A percentile compares a stretch with the other conserved stretches of the same genome.
Evolutionary conservation across 2,329 filamentous ascomycete species (phyloP).

Genomic region (Phoma sp.): DNA sequence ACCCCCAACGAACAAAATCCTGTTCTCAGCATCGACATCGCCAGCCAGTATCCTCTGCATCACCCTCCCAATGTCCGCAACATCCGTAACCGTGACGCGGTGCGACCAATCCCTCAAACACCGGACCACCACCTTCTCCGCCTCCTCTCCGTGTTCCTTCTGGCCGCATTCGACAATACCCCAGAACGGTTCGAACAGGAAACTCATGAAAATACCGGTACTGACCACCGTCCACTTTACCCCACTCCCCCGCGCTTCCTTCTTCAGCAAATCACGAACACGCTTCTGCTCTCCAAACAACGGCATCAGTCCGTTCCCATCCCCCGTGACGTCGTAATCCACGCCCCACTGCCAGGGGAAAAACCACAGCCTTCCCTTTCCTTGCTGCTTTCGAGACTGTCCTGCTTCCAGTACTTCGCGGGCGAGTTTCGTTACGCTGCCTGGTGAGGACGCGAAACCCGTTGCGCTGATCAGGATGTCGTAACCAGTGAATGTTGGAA

Average conservation of each 20-base stretch:
- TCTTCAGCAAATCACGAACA: slow-evolving; percentile 36
- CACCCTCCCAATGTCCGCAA: slow-evolving; percentile 67
- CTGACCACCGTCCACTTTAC: slow-evolving; percentile 69
- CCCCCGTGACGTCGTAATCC: slow-evolving; percentile 69
- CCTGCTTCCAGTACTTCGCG: slow-evolving; percentile 61
- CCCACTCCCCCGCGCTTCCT: slow-evolving; percentile 25
- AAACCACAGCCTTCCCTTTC: slow-evolving; percentile 48
- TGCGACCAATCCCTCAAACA: slow-evolving; percentile 69
- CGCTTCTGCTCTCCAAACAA: slow-evolving; percentile 71
- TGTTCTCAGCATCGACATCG: slow-evolving; percentile 39
- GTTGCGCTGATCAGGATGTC: slow-evolving; percentile 66
- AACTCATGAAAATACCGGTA: slow-evolving; percentile 75
- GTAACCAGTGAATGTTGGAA: slow-evolving; percentile 51
- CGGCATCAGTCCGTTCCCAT: slow-evolving; percentile 62
- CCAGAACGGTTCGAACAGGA: slow-evolving; percentile 68
- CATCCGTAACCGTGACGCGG: slow-evolving; percentile 66
- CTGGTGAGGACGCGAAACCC: slow-evolving; percentile 64
- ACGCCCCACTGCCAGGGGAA: slow-evolving; percentile 79
- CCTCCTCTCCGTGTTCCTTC: not conserved
- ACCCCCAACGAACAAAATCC: slow-evolving; percentile 65
- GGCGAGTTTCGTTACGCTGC: slow-evolving; percentile 65
- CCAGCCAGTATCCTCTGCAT: slow-evolving; percentile 61
- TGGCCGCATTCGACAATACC: slow-evolving; percentile 62
- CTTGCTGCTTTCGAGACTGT: slow-evolving; percentile 44
- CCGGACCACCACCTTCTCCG: slow-evolving; percentile 48